These are phyloP conservation scores for Petunia hybrid DNA, from an alignment of 305 asterid species.

Conservation along the genomic window DNA sequence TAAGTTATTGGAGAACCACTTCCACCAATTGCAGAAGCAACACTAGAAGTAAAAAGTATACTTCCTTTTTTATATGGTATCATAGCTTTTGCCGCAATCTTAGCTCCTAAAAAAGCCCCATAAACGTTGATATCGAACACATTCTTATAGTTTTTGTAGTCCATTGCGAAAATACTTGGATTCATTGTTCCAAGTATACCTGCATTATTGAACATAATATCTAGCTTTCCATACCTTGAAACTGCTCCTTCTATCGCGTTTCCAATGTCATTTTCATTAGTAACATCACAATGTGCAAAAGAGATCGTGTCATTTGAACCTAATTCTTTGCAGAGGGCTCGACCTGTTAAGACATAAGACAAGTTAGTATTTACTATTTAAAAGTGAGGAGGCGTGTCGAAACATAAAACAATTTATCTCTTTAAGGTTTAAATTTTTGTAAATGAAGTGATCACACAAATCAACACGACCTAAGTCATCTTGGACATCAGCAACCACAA, in stretches of 20 bases:
- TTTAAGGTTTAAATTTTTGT: no score
- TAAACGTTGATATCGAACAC: slow-evolving; percentile 40
- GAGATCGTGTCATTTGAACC: no score
- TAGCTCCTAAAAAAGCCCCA: slow-evolving; percentile 41
- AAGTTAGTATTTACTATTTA: no score
- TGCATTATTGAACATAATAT: slow-evolving; percentile 42
- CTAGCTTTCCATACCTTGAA: slow-evolving; percentile 35
- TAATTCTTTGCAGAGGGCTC: no score
- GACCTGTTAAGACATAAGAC: no score
- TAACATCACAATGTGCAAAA: no score
- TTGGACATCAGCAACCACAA: no score
- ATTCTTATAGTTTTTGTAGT: slow-evolving; percentile 20
- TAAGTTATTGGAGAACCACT: background rate
- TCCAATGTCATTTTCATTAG: slow-evolving; percentile 32
- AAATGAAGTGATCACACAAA: no score
- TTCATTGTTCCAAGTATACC: slow-evolving; percentile 21
- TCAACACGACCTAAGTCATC: no score
- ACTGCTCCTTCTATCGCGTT: slow-evolving; percentile 32
- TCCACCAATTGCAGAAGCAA: background rate
- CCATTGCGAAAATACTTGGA: background rate
- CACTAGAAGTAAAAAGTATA: slow-evolving; percentile 33
- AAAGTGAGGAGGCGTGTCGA: no score
- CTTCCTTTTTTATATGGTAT: slow-evolving; percentile 37
- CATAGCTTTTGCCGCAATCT: slow-evolving; percentile 47
- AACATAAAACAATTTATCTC: no score